These are phyloP conservation scores for Oldenlandia corymbosa DNA, from an alignment of 257 asterid species.

Conservation along the genomic window DNA sequence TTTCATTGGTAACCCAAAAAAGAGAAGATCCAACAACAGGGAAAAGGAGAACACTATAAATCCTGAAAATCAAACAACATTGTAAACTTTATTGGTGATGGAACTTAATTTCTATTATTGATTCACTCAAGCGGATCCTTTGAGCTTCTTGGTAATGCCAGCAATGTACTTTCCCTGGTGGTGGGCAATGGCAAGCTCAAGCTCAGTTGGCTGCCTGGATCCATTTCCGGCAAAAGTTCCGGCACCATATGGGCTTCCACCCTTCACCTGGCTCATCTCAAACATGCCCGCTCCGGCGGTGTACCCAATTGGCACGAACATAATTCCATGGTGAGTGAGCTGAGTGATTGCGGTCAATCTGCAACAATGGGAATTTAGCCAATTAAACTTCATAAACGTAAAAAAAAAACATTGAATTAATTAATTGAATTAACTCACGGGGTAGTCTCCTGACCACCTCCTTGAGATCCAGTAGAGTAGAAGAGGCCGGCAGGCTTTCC, in stretches of 20 bases:
- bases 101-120: too few species aligned
- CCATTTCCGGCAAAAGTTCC: conserved; percentile 42
- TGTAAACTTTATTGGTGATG: too few species aligned
- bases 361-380: neutral
- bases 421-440: conserved; percentile 38
- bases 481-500: conserved; percentile 57
- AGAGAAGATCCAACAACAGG: too few species aligned
- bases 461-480: conserved; percentile 50
- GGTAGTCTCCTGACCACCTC: conserved; percentile 59
- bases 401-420: too few species aligned
- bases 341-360: conserved; percentile 64
- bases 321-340: conserved; percentile 62
- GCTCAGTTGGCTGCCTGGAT: conserved; percentile 23
- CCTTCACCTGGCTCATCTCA: conserved; percentile 39
- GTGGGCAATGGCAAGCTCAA: conserved; percentile 23
- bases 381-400: too few species aligned
- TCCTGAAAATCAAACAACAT: too few species aligned
- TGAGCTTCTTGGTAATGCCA: conserved; percentile 28
- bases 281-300: conserved; percentile 62
- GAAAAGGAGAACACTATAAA: too few species aligned
- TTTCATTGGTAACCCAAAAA: too few species aligned
- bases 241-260: conserved; percentile 39
- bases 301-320: conserved; percentile 60
- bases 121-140: conserved; percentile 14
- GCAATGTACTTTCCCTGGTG: conserved; percentile 37